A percentile compares a stretch with the other conserved stretches of the same genome.
phyloP scores from a whole-genome alignment of 441 rosid species.

The Biscutella laevigata region DNA sequence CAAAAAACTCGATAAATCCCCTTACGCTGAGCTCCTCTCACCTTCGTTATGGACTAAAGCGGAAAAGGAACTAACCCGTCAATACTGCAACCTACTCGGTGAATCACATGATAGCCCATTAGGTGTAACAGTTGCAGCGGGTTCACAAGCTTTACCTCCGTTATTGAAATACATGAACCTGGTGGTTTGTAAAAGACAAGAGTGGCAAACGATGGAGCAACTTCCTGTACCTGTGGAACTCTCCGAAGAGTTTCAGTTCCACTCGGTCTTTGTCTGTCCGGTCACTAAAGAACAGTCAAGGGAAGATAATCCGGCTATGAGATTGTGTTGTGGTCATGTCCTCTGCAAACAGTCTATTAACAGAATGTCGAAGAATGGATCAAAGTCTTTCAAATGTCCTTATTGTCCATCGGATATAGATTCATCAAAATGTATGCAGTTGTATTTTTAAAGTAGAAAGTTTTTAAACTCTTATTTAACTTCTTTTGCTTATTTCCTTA shows the following conservation, averaged over 20 bases:
- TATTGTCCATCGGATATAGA: slow-evolving; percentile 45
- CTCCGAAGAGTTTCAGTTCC: slow-evolving; percentile 40
- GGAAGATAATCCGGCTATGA: slow-evolving; percentile 46
- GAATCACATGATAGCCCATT: slow-evolving; percentile 43
- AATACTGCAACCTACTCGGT: slow-evolving; percentile 42
- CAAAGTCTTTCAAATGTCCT: slow-evolving; percentile 49
- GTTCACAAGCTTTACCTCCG: slow-evolving; percentile 41
- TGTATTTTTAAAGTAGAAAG: slow-evolving; percentile 30
- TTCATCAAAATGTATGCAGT: slow-evolving; percentile 33
- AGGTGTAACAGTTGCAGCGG: slow-evolving; percentile 41
- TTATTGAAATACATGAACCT: slow-evolving; percentile 41
- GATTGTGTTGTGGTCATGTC: slow-evolving; percentile 48
- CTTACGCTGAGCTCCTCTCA: slow-evolving; percentile 37
- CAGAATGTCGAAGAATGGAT: slow-evolving; percentile 45
- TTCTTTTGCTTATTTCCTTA: no score
- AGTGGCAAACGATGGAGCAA: slow-evolving; percentile 46
- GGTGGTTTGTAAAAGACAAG: slow-evolving; percentile 38
- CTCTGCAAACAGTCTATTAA: slow-evolving; percentile 47
- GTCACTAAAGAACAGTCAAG: slow-evolving; percentile 49
- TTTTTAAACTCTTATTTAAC: no score
- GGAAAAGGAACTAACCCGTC: slow-evolving; percentile 40
- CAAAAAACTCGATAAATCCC: slow-evolving; percentile 32
- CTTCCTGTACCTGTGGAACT: slow-evolving; percentile 45
- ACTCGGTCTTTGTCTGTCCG: slow-evolving; percentile 45
- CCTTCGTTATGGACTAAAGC: slow-evolving; percentile 36